Percentiles rank a stretch among this genome's conserved stretches.
Evolutionary conservation across 2,329 filamentous ascomycete genomes (phyloP).

Genomic region (Alternaria panax): DNA sequence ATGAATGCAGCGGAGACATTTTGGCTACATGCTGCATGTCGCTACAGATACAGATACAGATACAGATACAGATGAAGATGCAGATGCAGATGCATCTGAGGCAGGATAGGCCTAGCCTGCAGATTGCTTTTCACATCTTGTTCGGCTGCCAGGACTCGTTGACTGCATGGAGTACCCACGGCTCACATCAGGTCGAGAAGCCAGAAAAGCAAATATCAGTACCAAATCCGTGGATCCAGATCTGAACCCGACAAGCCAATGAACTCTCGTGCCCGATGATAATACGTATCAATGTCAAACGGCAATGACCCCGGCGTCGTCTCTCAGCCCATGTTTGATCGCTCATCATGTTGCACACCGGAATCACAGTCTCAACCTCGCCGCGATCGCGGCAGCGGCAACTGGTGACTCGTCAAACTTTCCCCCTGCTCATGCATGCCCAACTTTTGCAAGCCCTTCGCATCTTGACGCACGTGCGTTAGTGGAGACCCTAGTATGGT

Average conservation of each 20-base stretch:
- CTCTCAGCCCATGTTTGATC: conserved; percentile 10
- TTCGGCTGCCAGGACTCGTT: background rate
- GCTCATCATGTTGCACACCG: background rate
- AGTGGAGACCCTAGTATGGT: conserved; percentile 4
- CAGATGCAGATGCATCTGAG: background rate
- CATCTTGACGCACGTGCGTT: conserved; percentile 6
- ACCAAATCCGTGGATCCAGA: conserved; percentile 7
- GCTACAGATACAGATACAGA: conserved; percentile 7
- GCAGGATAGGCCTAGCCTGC: background rate
- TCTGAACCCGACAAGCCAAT: conserved; percentile 7
- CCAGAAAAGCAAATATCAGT: conserved; percentile 11
- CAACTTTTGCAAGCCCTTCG: conserved; percentile 4
- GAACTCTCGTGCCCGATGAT: background rate
- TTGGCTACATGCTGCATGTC: conserved; percentile 4
- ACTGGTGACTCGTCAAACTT: conserved; percentile 2
- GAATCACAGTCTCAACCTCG: background rate
- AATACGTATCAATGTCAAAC: conserved; percentile 5
- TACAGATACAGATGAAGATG: conserved; percentile 1
- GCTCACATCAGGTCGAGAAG: conserved; percentile 1
- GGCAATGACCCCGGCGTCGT: conserved; percentile 2
- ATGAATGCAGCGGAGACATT: conserved; percentile 2
- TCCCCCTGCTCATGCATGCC: background rate
- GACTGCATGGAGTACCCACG: background rate
- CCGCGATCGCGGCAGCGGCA: background rate
- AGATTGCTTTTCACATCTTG: background rate